phyloP scores from a whole-genome alignment of 2,329 filamentous ascomycete species.

The Fusarium staphyleae region DNA sequence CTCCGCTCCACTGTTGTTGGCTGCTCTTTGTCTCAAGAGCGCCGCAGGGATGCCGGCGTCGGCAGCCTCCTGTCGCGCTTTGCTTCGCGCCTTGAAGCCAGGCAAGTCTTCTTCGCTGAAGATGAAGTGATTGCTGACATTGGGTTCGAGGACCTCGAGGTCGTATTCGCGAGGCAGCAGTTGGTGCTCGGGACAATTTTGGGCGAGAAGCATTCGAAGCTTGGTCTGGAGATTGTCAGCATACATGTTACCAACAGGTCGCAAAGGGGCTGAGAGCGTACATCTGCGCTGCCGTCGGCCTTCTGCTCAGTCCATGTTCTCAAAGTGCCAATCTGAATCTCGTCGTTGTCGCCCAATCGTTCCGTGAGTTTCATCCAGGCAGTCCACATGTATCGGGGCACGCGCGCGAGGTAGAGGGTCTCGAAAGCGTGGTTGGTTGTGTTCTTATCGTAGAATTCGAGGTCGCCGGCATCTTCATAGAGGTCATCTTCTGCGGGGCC shows the following conservation, averaged over 20 bases:
- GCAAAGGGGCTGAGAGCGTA: slow-evolving; percentile 10
- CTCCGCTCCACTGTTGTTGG: slow-evolving; percentile 45
- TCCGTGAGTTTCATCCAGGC: slow-evolving; percentile 66
- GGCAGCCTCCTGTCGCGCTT: slow-evolving; percentile 61
- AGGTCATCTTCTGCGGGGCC: slow-evolving; percentile 66
- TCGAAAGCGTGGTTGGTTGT: slow-evolving; percentile 49
- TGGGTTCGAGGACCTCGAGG: slow-evolving; percentile 68
- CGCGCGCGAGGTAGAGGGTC: slow-evolving; percentile 74
- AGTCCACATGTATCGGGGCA: slow-evolving; percentile 83
- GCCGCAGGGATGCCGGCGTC: slow-evolving; percentile 66
- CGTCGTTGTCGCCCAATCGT: slow-evolving; percentile 78
- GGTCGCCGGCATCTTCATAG: slow-evolving; percentile 66
- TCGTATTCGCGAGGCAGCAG: slow-evolving; percentile 88
- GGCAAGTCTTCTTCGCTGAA: slow-evolving; percentile 95
- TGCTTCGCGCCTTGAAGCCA: slow-evolving; percentile 55
- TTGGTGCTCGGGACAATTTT: slow-evolving; percentile 71
- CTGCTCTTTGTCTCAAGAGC: slow-evolving; percentile 54
- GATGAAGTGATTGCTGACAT: slow-evolving; percentile 85
- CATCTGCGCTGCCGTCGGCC: slow-evolving; percentile 59
- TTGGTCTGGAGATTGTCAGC: slow-evolving; percentile 43
- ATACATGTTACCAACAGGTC: neutral
- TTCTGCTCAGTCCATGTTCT: slow-evolving; percentile 63
- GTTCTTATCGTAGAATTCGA: slow-evolving; percentile 61
- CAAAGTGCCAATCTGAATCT: slow-evolving; percentile 82
- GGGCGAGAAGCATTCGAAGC: slow-evolving; percentile 70